Percentiles rank a stretch among this genome's conserved stretches.
Conservation (phyloP, 2,329 filamentous ascomycete genomes). For the Microsporum ferrugineum region DNA sequence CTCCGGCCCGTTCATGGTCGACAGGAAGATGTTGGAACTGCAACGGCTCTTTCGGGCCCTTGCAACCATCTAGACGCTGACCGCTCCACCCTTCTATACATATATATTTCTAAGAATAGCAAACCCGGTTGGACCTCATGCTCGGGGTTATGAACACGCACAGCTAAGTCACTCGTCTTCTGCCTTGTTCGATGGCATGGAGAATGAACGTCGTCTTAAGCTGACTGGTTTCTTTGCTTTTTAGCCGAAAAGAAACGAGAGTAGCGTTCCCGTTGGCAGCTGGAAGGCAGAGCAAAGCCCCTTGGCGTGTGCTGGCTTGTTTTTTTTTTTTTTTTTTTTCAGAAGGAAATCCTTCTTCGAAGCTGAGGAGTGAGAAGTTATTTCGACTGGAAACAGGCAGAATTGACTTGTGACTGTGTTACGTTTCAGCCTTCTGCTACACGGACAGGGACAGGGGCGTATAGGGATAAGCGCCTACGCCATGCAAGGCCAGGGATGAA, state of each 20-base stretch:
- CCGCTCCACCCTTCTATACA: neutral
- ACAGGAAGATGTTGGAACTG: neutral
- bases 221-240: neutral
- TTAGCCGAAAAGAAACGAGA: conserved; percentile 2
- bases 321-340: neutral
- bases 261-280: too few species aligned
- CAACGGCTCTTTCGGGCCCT: neutral
- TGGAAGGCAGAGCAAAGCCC: neutral
- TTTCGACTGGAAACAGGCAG: neutral
- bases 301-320: neutral
- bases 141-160: neutral
- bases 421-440: neutral
- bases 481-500: neutral
- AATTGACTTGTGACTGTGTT: neutral
- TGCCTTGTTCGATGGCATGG: neutral
- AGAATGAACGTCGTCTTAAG: neutral
- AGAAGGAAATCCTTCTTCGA: neutral
- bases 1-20: neutral
- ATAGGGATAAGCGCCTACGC: neutral
- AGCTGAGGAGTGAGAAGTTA: neutral
- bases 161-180: too few species aligned
- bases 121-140: neutral
- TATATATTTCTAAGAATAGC: neutral
- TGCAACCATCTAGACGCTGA: neutral
- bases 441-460: neutral